Evolutionary conservation across 441 rosid genomes (phyloP), one percentile per base, ranked within the genome.

Genomic region (Brassica hybrid): DNA sequence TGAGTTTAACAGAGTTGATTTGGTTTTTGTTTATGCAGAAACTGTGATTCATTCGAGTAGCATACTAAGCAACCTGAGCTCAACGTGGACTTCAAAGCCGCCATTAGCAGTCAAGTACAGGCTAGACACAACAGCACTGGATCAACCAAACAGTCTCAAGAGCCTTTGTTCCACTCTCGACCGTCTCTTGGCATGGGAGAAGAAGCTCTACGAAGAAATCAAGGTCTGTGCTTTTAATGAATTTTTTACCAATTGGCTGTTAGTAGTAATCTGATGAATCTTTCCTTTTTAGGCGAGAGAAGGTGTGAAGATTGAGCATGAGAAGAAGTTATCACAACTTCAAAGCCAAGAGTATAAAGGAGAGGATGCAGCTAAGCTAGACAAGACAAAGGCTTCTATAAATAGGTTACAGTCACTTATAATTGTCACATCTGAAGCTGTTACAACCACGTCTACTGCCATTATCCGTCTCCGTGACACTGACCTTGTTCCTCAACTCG

Each of bases 271-370:
- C 1, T 36, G 66, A 21, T 71, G 23, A 2, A 16, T 17, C 16
- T 14, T 1, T 30, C 34, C 1, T 30, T 30, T 61, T 0, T 64
- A 91, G 98, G 88, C n/a, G n/a, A n/a, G n/a, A n/a, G n/a, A n/a
- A n/a, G n/a, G n/a, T n/a, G n/a, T n/a, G n/a, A n/a, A n/a, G n/a
- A n/a, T n/a, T n/a, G n/a, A n/a, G n/a, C n/a, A n/a, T n/a, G n/a
- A n/a, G n/a, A n/a, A n/a, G n/a, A 94, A 94, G 89, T 80, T 94
- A 34, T 80, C 93, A 6, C 83, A 85, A 0, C 81, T 94, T 56
- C 98, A 94, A 83, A 90, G 94, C 79, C 97, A 91, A 73, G 98
- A 94, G 85, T 85, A 84, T 83, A 94, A 90, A 76, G 98, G 97
- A 13, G 88, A 86, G 19, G 92, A 89, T 77, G 96, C 85, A 61